A percentile compares a stretch with the other conserved stretches of the same genome.
Conservation (phyloP, 257 asterid genomes). For the Anisodus tanguticus region DNA sequence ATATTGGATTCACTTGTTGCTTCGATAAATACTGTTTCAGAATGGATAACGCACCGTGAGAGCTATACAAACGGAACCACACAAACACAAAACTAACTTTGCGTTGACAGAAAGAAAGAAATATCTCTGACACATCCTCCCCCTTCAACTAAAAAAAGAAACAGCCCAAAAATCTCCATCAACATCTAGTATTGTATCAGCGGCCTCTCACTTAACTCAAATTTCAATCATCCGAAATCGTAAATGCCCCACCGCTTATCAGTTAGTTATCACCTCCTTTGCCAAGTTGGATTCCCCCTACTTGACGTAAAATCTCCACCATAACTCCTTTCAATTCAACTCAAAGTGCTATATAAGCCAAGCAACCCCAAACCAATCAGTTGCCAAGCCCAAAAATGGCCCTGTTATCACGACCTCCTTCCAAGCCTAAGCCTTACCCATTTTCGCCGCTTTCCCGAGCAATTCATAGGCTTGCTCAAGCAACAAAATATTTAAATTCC, state of each 20-base stretch:
- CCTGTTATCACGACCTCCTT: slow-evolving; percentile 46
- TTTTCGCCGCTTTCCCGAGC: slow-evolving; percentile 38
- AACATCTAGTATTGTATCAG: slow-evolving; percentile 23
- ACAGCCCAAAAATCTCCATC: too few relatives aligned
- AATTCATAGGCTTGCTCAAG: slow-evolving; percentile 30
- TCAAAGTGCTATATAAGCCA: slow-evolving; percentile 8
- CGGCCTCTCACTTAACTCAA: slow-evolving; percentile 19
- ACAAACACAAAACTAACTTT: neutral
- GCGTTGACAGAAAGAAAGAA: slow-evolving; percentile 3
- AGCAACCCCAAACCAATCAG: slow-evolving; percentile 14
- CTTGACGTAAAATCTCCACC: slow-evolving; percentile 28
- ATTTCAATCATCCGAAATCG: slow-evolving; percentile 30
- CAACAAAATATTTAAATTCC: slow-evolving; percentile 30
- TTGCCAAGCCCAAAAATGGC: slow-evolving; percentile 52
- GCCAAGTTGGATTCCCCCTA: slow-evolving; percentile 36
- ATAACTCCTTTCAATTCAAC: slow-evolving; percentile 8
- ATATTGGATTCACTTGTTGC: too few relatives aligned
- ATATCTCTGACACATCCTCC: slow-evolving; percentile 10
- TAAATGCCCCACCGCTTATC: slow-evolving; percentile 47
- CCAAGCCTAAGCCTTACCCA: slow-evolving; percentile 44
- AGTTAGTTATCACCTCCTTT: slow-evolving; percentile 28
- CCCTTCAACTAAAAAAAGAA: slow-evolving; percentile 9
- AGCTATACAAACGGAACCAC: slow-evolving; percentile 32
- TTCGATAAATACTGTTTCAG: neutral
- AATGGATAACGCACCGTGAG: neutral